Percentiles rank a stretch among this genome's conserved stretches.
These are phyloP conservation scores for Agrocybe pediades DNA, from an alignment of 768 basidiomycete species.

Conservation along the genomic window DNA sequence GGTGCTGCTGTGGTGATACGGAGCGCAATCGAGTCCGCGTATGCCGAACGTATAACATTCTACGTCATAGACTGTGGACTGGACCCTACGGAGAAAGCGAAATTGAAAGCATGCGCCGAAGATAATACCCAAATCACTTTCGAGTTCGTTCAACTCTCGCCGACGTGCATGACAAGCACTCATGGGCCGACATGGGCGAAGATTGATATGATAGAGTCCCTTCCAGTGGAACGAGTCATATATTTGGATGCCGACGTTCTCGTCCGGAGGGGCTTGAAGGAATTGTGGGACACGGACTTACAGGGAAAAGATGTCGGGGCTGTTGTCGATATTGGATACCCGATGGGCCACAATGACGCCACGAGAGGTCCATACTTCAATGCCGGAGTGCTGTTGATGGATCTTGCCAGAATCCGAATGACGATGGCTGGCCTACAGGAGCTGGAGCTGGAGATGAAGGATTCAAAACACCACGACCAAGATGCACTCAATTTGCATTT, in stretches of 20 bases:
- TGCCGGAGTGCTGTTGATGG: constrained; percentile 53
- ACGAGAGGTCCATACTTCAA: constrained; percentile 48
- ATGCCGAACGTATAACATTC: constrained; percentile 39
- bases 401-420: constrained; percentile 41
- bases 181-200: constrained; percentile 49
- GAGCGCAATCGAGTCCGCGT: constrained; percentile 37
- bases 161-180: constrained; percentile 23
- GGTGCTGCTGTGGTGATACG: constrained; percentile 49
- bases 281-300: constrained; percentile 49
- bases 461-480: constrained; percentile 44
- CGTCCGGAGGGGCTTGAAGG: constrained; percentile 38
- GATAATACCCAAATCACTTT: constrained; percentile 33
- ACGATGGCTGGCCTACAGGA: constrained; percentile 25
- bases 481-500: constrained; percentile 54
- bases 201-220: constrained; percentile 42
- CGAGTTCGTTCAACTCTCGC: constrained; percentile 41
- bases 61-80: constrained; percentile 55
- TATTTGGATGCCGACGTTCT: constrained; percentile 58
- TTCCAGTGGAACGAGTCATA: constrained; percentile 51
- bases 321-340: constrained; percentile 48
- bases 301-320: constrained; percentile 44
- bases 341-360: constrained; percentile 44
- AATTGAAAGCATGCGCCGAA: constrained; percentile 31
- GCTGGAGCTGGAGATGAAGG: constrained; percentile 24
- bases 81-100: constrained; percentile 31